Evolutionary conservation across 164 flowering plant species (phyloP).

Genomic region (Aristolochia contorta): DNA sequence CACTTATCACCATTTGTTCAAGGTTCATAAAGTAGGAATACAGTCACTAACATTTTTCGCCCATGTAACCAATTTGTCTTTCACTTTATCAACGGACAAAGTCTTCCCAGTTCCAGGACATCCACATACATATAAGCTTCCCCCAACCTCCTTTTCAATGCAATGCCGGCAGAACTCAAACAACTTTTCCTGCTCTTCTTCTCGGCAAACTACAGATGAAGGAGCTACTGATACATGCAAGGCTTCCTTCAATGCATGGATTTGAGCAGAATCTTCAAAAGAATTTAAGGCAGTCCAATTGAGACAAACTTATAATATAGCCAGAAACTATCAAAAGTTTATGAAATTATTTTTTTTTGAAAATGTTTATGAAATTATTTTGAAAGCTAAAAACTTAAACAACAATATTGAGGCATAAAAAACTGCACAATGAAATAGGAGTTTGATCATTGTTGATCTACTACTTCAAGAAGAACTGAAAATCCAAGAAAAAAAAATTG

Average conservation of each 20-base stretch:
- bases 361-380: too few relatives aligned
- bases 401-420: too few relatives aligned
- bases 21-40: neutral
- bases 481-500: neutral
- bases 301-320: neutral
- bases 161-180: slow-evolving; percentile 67
- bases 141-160: slow-evolving; percentile 54
- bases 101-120: slow-evolving; percentile 97
- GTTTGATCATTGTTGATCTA: too few relatives aligned
- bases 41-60: slow-evolving; percentile 34
- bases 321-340: neutral
- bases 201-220: slow-evolving; percentile 21
- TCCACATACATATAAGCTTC: slow-evolving; percentile 76
- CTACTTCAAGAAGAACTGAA: too few relatives aligned
- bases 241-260: slow-evolving; percentile 65
- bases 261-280: slow-evolving; percentile 43
- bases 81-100: slow-evolving; percentile 68
- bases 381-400: too few relatives aligned
- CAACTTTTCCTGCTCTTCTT: slow-evolving; percentile 27
- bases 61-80: slow-evolving; percentile 46
- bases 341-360: neutral
- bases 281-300: neutral
- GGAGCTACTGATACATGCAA: slow-evolving; percentile 72
- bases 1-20: neutral
- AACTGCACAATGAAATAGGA: too few relatives aligned